Base-by-base conservation (phyloP, 2,329 filamentous ascomycete species). In the Paraconiothyrium brasiliense region DNA sequence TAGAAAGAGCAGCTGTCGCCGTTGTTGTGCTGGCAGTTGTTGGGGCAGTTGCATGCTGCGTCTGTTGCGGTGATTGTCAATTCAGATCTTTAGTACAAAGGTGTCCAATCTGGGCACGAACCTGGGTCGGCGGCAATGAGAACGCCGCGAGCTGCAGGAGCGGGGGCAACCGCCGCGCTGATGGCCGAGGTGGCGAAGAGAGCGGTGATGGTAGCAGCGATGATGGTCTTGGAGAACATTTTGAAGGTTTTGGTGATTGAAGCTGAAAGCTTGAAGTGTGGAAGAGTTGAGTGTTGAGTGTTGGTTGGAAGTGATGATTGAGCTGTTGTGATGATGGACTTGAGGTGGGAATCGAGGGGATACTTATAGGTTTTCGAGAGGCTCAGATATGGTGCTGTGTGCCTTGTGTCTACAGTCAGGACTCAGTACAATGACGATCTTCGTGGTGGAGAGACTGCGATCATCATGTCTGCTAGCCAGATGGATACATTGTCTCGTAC, bases 221-320 rank as follows among this genome's bases (percentile, higher is more conserved):
- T 39, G 54, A 57, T 46, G 54, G 54, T 57, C 54, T 57, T 57
- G 54, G 54, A 57, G 54, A 39, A 57, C 54, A 57, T 57, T 49
- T 49, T 57, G 54, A 49, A 57, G 32, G 43, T 37, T 35, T 34
- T 57, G 44, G 32, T 49, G 3, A 6, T 24, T 46, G 34, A 39
- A 52, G 34, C 32, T 7, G n/a, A 11, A 48, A 48, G 54, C 41
- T 56, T 37, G 34, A 27, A 27, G 30, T 37, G 49, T 14, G 4
- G 16, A 44, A 6, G 39, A 39, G 24, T 39, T 46, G 39, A 14
- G 14, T 55, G 39, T 9, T 32, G 30, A 49, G 20, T 57, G 54
- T 57, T 57, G 44, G 34, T 49, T 57, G 44, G 32, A 41, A 30
- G n/a, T 57, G 22, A 34, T 41, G 54, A 56, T 27, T 37, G 44